Conservation (phyloP, 169 alveolate genomes). For the Cryptosporidium meleagridis region DNA sequence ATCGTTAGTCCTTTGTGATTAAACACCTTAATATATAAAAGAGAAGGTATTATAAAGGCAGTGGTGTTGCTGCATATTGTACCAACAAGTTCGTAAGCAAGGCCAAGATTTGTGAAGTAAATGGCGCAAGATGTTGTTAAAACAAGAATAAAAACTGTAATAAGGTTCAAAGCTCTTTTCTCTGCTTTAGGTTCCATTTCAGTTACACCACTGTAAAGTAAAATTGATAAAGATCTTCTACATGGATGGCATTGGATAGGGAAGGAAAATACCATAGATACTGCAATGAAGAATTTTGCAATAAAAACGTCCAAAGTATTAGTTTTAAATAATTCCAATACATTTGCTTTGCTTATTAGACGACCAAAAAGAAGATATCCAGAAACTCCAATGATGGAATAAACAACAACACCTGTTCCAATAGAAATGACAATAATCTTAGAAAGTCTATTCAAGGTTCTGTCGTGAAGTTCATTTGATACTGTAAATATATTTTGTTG, state of each 20-base stretch:
- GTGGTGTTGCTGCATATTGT: slow-evolving; percentile 73
- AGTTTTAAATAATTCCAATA: slow-evolving; percentile 33
- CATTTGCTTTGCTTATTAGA: slow-evolving; percentile 47
- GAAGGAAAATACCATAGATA: slow-evolving; percentile 71
- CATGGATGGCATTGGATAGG: slow-evolving; percentile 76
- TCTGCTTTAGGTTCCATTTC: slow-evolving; percentile 72
- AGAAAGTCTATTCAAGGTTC: slow-evolving; percentile 44
- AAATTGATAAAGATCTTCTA: slow-evolving; percentile 68
- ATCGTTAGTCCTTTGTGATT: slow-evolving; percentile 34
- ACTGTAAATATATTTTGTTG: slow-evolving; percentile 75
- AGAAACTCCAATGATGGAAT: slow-evolving; percentile 43
- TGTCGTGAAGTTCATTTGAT: slow-evolving; percentile 56
- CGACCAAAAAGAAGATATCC: slow-evolving; percentile 69
- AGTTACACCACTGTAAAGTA: slow-evolving; percentile 64
- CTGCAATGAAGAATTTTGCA: slow-evolving; percentile 68
- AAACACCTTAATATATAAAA: slow-evolving; percentile 67
- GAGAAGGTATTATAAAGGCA: slow-evolving; percentile 70
- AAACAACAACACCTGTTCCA: slow-evolving; percentile 26
- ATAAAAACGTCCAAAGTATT: slow-evolving; percentile 51
- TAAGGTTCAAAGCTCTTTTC: slow-evolving; percentile 47
- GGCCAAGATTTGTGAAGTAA: slow-evolving; percentile 67
- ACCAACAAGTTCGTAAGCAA: slow-evolving; percentile 72
- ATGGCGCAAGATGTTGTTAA: slow-evolving; percentile 59
- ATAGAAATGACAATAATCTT: slow-evolving; percentile 36
- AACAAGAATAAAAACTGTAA: slow-evolving; percentile 25